Base-by-base conservation (phyloP, 441 rosid species). In the Pelargonium australe region DNA sequence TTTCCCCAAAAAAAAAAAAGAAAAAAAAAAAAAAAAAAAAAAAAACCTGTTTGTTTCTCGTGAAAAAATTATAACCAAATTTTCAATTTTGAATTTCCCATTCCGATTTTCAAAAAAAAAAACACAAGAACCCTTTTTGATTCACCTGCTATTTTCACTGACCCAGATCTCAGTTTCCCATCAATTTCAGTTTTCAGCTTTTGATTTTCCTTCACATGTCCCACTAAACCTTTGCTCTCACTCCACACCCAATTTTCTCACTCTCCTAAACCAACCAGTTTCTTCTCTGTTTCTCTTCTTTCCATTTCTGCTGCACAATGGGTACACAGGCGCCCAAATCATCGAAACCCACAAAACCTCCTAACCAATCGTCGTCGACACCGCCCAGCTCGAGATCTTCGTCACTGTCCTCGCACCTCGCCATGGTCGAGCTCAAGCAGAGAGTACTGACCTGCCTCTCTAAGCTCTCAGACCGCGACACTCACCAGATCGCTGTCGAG, bases 371-470 rank as follows among this genome's bases (percentile, higher is more conserved):
- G 43, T 71, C 84, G 60, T 58, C 70, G 14, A 55, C 75, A 57
- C 69, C 79, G 53, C 76, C 79, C 63, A 78, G 75, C 23, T 63
- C 82, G 12, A 82, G 86, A 75, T 79, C 96, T 49, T 73, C 89
- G 5, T 77, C 91, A 19, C 81, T 89, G 57, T 80, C 97, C 45
- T 79, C 96, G 10, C 97, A 92, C 76, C 84, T 86, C 64, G 97
- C 97, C 63, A 95, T 90, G 96, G 95, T 92, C 14, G 99, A 95
- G 73, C 84, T 85, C 37, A 95, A 95, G 83, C 99, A 95, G 62
- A 77, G 83, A 79, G 89, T 92, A 78, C 78, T 95, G 25, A 89
- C 95, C n/a, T 89, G 89, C 41, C 86, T 92, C 63, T 83, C 96
- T 17, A 92, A 95, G 76, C 91, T 95, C 12, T 85, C 95, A 57